Conservation (phyloP, 2,329 filamentous ascomycete genomes). For the Chalara sp. region DNA sequence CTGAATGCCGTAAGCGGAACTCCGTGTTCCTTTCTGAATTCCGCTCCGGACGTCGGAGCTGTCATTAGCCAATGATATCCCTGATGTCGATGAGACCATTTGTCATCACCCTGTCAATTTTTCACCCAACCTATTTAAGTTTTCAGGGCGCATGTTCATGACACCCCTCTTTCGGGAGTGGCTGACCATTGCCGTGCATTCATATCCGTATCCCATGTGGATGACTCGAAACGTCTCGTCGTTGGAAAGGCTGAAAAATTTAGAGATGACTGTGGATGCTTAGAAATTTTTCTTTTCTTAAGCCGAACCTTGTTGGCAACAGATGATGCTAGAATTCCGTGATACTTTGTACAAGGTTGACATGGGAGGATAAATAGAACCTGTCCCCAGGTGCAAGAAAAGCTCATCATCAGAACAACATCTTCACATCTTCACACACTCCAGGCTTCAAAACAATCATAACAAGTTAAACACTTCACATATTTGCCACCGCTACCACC, state of each 20-base stretch:
- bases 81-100: too few species aligned
- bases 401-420: not conserved
- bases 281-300: not conserved
- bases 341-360: not conserved
- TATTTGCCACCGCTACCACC: not conserved
- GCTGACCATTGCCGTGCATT: too few species aligned
- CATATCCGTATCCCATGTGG: too few species aligned
- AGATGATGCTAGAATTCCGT: not conserved
- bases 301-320: not conserved
- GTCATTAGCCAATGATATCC: too few species aligned
- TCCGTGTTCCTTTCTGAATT: too few species aligned
- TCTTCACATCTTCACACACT: not conserved
- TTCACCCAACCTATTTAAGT: too few species aligned
- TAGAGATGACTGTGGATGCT: not conserved
- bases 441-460: not conserved
- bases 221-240: not conserved
- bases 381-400: not conserved
- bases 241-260: not conserved
- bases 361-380: not conserved
- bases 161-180: too few species aligned
- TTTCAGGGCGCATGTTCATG: too few species aligned
- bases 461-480: not conserved
- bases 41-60: too few species aligned
- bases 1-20: too few species aligned
- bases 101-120: too few species aligned